Conservation (phyloP, 768 basidiomycete species). For the Termitomyces heimii region DNA sequence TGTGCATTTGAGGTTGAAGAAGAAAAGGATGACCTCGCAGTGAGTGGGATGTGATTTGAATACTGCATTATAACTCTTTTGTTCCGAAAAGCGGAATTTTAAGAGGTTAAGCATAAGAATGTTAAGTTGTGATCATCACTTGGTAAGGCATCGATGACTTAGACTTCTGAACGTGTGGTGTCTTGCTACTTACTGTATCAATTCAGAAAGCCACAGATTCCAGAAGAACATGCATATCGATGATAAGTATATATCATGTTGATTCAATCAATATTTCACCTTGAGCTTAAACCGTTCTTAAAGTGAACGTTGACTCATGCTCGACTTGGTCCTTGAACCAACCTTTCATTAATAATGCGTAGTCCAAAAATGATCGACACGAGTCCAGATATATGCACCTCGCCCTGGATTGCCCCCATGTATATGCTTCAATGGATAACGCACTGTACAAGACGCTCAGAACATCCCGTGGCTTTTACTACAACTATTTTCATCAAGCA, state of each 20-base stretch:
- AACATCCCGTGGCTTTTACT: slow-evolving; percentile 32
- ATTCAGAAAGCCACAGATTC: neutral
- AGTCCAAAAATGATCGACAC: neutral
- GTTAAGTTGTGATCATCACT: neutral
- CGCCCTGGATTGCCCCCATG: neutral
- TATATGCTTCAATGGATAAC: slow-evolving; percentile 4
- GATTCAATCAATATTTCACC: neutral
- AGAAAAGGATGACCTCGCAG: slow-evolving; percentile 13
- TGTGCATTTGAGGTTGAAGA: slow-evolving; percentile 79
- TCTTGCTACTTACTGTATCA: neutral
- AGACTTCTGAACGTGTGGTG: neutral
- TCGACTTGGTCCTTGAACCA: neutral
- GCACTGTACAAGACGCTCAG: slow-evolving; percentile 22
- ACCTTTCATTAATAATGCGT: neutral
- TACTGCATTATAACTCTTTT: neutral
- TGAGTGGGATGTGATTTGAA: neutral
- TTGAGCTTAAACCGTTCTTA: neutral
- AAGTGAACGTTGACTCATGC: neutral
- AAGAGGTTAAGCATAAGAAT: neutral
- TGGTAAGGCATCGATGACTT: neutral
- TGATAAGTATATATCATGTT: neutral
- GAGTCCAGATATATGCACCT: neutral
- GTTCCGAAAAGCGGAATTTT: neutral
- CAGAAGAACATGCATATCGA: neutral
- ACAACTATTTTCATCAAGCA: slow-evolving; percentile 28